phyloP scores from a whole-genome alignment of 768 basidiomycete species.

The Boletus edulis region DNA sequence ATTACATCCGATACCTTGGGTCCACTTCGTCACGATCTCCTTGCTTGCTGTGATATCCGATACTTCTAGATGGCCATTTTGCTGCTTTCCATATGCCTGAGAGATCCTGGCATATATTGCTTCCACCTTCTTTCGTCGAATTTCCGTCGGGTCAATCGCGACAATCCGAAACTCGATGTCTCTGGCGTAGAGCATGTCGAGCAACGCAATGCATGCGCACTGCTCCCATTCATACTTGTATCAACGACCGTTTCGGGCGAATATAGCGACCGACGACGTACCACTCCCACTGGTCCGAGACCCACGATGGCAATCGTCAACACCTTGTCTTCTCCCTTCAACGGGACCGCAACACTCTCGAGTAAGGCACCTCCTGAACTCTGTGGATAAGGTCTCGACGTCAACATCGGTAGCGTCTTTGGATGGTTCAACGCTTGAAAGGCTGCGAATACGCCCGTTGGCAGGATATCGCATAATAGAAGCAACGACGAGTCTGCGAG shows the following conservation, averaged over 20 bases:
- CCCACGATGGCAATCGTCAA: slow-evolving; percentile 69
- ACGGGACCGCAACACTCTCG: slow-evolving; percentile 14
- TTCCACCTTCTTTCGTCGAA: slow-evolving; percentile 57
- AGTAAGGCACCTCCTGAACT: slow-evolving; percentile 11
- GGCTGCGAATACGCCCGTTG: slow-evolving; percentile 77
- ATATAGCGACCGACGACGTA: slow-evolving; percentile 23
- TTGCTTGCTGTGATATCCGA: slow-evolving; percentile 52
- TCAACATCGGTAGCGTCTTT: slow-evolving; percentile 60
- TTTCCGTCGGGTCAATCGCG: slow-evolving; percentile 59
- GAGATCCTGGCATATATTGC: slow-evolving; percentile 54
- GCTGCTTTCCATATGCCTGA: slow-evolving; percentile 31
- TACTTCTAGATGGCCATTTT: slow-evolving; percentile 46
- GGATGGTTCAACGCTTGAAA: slow-evolving; percentile 71
- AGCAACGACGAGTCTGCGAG: slow-evolving; percentile 66
- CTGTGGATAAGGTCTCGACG: slow-evolving; percentile 57
- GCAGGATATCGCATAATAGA: slow-evolving; percentile 74
- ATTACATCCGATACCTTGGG: slow-evolving; percentile 57
- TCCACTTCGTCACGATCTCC: slow-evolving; percentile 48
- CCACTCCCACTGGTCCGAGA: slow-evolving; percentile 76
- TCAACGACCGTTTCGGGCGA: background rate
- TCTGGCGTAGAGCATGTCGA: slow-evolving; percentile 54
- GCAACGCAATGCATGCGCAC: slow-evolving; percentile 62
- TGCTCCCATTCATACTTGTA: slow-evolving; percentile 12
- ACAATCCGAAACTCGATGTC: slow-evolving; percentile 53
- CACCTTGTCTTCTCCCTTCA: slow-evolving; percentile 46